Conservation (phyloP, 805 yeast genomes). For the Yamadazyma akitaensis region DNA sequence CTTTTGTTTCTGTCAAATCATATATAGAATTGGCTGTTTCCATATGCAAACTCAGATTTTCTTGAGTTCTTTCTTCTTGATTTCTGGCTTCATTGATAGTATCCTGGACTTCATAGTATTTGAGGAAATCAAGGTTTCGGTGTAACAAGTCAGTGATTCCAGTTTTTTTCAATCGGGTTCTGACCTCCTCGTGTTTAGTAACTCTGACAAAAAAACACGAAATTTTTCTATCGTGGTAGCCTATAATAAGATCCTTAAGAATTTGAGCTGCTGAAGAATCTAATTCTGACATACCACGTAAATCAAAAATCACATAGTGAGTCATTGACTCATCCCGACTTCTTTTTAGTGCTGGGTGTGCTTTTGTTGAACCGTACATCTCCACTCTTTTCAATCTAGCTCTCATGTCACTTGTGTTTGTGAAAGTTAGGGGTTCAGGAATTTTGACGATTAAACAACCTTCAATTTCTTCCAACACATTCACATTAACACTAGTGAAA, state of each 20-base stretch:
- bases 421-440: slow-evolving; percentile 44
- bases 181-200: slow-evolving; percentile 20
- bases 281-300: slow-evolving; percentile 40
- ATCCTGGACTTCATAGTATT: slow-evolving; percentile 22
- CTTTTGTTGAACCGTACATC: slow-evolving; percentile 40
- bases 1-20: slow-evolving; percentile 24
- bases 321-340: slow-evolving; percentile 37
- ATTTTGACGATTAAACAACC: slow-evolving; percentile 42
- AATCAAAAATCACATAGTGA: slow-evolving; percentile 38
- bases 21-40: slow-evolving; percentile 17
- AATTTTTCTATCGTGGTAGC: slow-evolving; percentile 30
- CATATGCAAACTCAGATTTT: background rate
- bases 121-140: slow-evolving; percentile 23
- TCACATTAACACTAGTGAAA: slow-evolving; percentile 32
- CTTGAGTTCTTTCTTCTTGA: background rate
- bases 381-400: slow-evolving; percentile 39
- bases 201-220: slow-evolving; percentile 36
- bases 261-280: slow-evolving; percentile 42
- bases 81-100: background rate
- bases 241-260: slow-evolving; percentile 24
- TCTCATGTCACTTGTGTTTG: slow-evolving; percentile 39
- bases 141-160: slow-evolving; percentile 27
- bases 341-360: slow-evolving; percentile 41
- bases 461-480: slow-evolving; percentile 40
- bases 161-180: slow-evolving; percentile 26